A percentile compares a stretch with the other conserved stretches of the same genome.
Conservation (phyloP, 2,329 filamentous ascomycete genomes). For the Xylariales sp. region DNA sequence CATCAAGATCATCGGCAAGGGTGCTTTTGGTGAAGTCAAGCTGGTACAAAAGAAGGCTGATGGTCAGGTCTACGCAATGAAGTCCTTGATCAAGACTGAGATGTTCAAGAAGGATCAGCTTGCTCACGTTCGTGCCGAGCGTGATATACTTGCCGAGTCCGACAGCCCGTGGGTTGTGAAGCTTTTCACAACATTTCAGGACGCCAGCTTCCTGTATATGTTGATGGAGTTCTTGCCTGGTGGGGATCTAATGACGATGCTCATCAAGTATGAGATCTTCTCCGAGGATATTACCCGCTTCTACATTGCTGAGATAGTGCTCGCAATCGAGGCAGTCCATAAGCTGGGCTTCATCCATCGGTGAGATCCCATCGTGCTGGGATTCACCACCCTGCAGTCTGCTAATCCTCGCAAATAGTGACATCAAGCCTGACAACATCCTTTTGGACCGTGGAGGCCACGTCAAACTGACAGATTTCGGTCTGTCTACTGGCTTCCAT, state of each 20-base stretch:
- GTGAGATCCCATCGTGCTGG: constrained; percentile 52
- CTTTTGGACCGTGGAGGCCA: constrained; percentile 91
- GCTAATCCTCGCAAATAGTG: constrained; percentile 47
- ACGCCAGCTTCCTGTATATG: constrained; percentile 94
- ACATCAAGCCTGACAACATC: constrained; percentile 99
- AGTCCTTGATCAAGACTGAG: constrained; percentile 96
- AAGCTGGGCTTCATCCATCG: constrained; percentile 98
- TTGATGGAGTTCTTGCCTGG: constrained; percentile 98
- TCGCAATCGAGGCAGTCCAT: constrained; percentile 98
- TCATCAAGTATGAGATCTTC: constrained; percentile 99
- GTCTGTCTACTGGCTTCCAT: constrained; percentile 95
- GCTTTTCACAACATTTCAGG: constrained; percentile 96
- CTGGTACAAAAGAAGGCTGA: constrained; percentile 94
- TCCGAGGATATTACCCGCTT: constrained; percentile 98
- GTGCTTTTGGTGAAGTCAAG: constrained; percentile 97
- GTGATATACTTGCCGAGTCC: constrained; percentile 97
- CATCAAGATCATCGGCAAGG: constrained; percentile 97
- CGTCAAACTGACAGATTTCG: constrained; percentile 97
- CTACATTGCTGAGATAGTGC: constrained; percentile 96
- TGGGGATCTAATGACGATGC: constrained; percentile 98
- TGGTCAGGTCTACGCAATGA: constrained; percentile 96
- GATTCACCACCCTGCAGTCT: too few species aligned
- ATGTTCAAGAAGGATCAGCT: constrained; percentile 99
- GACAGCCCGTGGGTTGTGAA: constrained; percentile 99
- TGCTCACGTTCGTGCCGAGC: constrained; percentile 92